These are phyloP conservation scores for Withania somnifera DNA, from an alignment of 305 asterid species.

Conservation along the genomic window DNA sequence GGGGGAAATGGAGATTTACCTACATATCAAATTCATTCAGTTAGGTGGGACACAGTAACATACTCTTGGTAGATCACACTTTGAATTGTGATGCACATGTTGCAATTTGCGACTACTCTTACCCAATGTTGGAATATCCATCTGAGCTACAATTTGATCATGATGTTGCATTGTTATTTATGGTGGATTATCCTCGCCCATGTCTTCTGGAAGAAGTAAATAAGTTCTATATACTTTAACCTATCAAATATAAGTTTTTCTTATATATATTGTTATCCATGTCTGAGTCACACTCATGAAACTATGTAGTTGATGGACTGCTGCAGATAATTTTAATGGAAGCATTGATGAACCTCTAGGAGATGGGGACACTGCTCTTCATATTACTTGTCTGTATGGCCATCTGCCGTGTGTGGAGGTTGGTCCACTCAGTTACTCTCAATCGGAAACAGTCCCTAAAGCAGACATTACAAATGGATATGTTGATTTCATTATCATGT, in stretches of 20 bases:
- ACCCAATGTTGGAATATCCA: background rate
- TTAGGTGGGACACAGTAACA: background rate
- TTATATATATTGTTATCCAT: background rate
- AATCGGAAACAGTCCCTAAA: background rate
- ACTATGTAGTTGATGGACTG: conserved; percentile 4
- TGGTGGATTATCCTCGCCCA: background rate
- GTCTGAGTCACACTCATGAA: conserved; percentile 1
- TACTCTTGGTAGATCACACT: background rate
- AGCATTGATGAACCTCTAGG: conserved; percentile 70
- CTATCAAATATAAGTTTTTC: background rate
- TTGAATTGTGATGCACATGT: too few species aligned
- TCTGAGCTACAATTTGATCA: background rate
- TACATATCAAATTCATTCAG: background rate
- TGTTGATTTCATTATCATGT: background rate
- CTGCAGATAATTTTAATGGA: conserved; percentile 51
- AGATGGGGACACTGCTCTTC: conserved; percentile 93
- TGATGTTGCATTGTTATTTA: background rate
- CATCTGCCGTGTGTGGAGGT: conserved; percentile 75
- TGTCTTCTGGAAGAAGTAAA: background rate
- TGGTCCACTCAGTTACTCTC: background rate
- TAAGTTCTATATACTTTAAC: background rate
- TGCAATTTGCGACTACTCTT: too few species aligned
- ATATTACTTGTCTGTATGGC: conserved; percentile 82
- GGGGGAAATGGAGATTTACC: background rate
- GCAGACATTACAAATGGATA: background rate